Evolutionary conservation across 805 yeast genomes (phyloP), one percentile per base, ranked within the genome.

Genomic region (Cyberlindnera euphorbiae): DNA sequence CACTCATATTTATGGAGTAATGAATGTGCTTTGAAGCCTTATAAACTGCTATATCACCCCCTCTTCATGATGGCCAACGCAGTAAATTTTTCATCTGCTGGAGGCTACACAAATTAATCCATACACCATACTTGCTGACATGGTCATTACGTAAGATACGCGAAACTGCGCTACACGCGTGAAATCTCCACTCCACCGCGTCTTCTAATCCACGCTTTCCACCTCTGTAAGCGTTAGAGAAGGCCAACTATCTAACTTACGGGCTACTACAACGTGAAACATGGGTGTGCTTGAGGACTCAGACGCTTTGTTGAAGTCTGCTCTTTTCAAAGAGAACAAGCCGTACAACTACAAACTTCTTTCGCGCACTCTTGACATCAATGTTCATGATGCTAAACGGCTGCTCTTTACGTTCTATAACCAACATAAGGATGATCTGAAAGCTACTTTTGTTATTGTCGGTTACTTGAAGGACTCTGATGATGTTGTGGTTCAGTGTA

Each of bases 281-380:
- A 33, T 33, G 37, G 16, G 28, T 4, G 16, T 33, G 9, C 5
- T 39, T 14, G 46, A 41, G n/a, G 23, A 25, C 5, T 15, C 48
- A 2, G 16, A 13, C 1, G 35, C 30, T 3, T 19, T 35, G 4
- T 30, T 48, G 22, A 38, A 31, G 17, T 32, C 35, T 4, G 15
- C 29, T 3, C 28, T 47, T 8, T 29, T 47, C 21, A 47, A 39
- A 32, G 35, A 36, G 14, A 44, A 38, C 32, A 30, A 32, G n/a
- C 47, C 52, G 4, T 44, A 67, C 28, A 69, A 72, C 1, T 73
- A 67, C 44, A 64, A 64, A 32, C 51, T 63, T 7, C 55, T 71
- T 7, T 57, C 75, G 4, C 55, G 75, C 30, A 58, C 56, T 7
- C 46, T 69, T 34, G 52, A 53, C n/a, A 51, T 71, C 8, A 63